phyloP scores from a whole-genome alignment of 257 asterid species.

The Fraxinus excelsior region DNA sequence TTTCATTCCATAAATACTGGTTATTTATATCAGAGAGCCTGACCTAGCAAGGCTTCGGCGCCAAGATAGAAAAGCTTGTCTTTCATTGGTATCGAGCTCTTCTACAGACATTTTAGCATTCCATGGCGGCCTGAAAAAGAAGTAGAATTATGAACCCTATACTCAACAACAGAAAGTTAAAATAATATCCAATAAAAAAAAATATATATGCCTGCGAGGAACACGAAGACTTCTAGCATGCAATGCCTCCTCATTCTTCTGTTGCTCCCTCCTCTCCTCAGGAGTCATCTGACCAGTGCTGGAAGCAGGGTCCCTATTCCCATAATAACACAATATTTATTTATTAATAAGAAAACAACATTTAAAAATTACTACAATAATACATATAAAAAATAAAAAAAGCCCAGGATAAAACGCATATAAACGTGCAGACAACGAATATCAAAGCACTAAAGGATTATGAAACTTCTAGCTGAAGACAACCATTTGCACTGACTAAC shows the following conservation, averaged over 20 bases:
- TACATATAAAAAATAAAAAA: too few species aligned
- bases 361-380: neutral
- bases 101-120: conserved; percentile 80
- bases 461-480: conserved; percentile 13
- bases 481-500: neutral
- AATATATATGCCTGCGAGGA: conserved; percentile 80
- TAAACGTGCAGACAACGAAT: neutral
- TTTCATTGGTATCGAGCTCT: conserved; percentile 87
- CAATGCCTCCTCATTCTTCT: conserved; percentile 83
- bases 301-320: conserved; percentile 70
- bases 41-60: conserved; percentile 95
- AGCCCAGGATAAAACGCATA: neutral
- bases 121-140: conserved; percentile 84
- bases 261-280: conserved; percentile 65
- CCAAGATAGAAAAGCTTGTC: conserved; percentile 82
- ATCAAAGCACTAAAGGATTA: neutral
- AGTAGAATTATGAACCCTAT: conserved; percentile 19
- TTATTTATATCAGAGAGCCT: conserved; percentile 22
- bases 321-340: neutral
- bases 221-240: conserved; percentile 93
- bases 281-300: conserved; percentile 52
- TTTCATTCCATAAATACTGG: conserved; percentile 7
- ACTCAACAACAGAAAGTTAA: conserved; percentile 15
- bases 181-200: neutral
- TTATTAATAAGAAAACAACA: neutral